A percentile compares a stretch with the other conserved stretches of the same genome.
Conservation (phyloP, 2,329 filamentous ascomycete species). For the Diaporthe vexans region DNA sequence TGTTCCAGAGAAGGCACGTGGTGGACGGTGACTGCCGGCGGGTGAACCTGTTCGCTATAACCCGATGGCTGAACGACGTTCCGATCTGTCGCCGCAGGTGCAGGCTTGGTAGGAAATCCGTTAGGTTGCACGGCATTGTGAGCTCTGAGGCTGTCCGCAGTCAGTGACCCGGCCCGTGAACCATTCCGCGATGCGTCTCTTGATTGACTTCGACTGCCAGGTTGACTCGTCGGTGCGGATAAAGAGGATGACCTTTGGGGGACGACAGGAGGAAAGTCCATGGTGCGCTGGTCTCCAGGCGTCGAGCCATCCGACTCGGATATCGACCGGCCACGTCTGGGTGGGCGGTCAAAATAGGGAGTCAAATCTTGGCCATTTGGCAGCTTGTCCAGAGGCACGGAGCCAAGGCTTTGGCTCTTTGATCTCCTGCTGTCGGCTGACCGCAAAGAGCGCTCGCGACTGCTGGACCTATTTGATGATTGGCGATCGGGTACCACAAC, state of each 20-base stretch:
- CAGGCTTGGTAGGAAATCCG: conserved; percentile 37
- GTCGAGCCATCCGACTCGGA: conserved; percentile 64
- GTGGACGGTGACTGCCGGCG: conserved; percentile 48
- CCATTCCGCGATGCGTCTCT: conserved; percentile 53
- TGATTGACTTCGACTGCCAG: conserved; percentile 31
- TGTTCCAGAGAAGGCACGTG: conserved; percentile 53
- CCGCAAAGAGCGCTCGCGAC: conserved; percentile 67
- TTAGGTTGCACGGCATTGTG: conserved; percentile 56
- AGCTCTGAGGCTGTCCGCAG: conserved; percentile 70
- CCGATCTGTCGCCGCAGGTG: conserved; percentile 43
- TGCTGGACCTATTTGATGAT: conserved; percentile 65
- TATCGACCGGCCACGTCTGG: conserved; percentile 57
- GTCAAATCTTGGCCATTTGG: conserved; percentile 59
- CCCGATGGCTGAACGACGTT: conserved; percentile 21
- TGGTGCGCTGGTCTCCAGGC: conserved; percentile 65
- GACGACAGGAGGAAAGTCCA: conserved; percentile 71
- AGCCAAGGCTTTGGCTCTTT: conserved; percentile 66
- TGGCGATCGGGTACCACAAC: conserved; percentile 72
- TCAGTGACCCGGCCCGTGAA: conserved; percentile 68
- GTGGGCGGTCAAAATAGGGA: conserved; percentile 58
- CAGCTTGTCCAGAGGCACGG: conserved; percentile 59
- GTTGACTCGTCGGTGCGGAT: conserved; percentile 72
- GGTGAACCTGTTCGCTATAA: conserved; percentile 22
- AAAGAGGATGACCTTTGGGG: conserved; percentile 72
- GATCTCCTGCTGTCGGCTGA: conserved; percentile 73